Conservation (phyloP, 2,329 filamentous ascomycete genomes). For the Fusarium incarnatum region DNA sequence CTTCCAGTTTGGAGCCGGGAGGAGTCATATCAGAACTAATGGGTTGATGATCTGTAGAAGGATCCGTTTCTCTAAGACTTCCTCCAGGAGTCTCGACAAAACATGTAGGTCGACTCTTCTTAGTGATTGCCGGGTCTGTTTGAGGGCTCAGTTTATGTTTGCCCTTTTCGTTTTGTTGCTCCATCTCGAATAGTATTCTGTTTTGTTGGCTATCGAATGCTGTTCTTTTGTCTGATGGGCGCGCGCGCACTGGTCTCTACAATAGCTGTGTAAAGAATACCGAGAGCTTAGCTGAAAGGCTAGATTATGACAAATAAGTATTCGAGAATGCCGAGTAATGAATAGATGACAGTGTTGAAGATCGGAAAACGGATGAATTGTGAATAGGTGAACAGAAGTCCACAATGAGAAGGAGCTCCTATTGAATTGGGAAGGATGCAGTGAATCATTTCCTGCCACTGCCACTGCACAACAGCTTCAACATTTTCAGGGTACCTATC, state of each 20-base stretch:
- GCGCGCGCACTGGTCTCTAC: not conserved
- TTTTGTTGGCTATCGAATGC: not conserved
- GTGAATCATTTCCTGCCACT: conserved; percentile 4
- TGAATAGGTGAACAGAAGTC: not conserved
- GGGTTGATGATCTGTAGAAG: conserved; percentile 1
- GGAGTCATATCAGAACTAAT: not conserved
- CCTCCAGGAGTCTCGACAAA: conserved; percentile 34
- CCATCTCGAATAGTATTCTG: conserved; percentile 11
- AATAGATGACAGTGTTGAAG: not conserved
- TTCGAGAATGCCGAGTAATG: not conserved
- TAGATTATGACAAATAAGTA: not conserved
- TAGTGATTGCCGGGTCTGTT: conserved; percentile 1
- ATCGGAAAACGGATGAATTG: not conserved
- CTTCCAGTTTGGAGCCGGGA: not conserved
- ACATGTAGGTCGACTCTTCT: conserved; percentile 20
- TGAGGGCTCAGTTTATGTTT: conserved; percentile 34
- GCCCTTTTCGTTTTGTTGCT: not conserved
- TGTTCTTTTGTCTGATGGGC: not conserved
- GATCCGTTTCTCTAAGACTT: conserved; percentile 24
- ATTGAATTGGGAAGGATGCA: not conserved
- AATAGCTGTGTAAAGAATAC: not conserved
- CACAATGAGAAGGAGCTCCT: not conserved
- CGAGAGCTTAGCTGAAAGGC: not conserved
- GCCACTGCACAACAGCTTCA: not conserved
- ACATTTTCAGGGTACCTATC: not conserved